Evolutionary conservation across 345 rosid genomes (phyloP).

Genomic region (Boechera divaricarpa): DNA sequence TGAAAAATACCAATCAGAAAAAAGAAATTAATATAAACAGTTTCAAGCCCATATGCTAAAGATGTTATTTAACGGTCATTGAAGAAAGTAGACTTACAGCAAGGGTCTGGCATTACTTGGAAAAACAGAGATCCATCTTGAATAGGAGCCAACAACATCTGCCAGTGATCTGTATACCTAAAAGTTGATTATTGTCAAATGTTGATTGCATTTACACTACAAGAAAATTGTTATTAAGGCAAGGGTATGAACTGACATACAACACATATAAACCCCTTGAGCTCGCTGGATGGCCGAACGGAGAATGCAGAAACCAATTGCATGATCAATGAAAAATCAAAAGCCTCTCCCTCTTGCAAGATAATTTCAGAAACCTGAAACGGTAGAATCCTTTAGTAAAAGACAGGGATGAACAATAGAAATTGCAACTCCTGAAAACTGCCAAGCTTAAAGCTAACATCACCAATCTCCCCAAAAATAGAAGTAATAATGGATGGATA

Average conservation of each 20-base stretch:
- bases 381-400: conserved; percentile 21
- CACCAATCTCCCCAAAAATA: conserved; percentile 4
- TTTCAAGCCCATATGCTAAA: background rate
- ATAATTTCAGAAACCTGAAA: conserved; percentile 89
- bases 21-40: background rate
- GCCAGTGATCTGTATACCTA: conserved; percentile 95
- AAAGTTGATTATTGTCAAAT: conserved; percentile 44
- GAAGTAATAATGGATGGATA: conserved; percentile 4
- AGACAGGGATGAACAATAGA: conserved; percentile 11
- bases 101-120: conserved; percentile 69
- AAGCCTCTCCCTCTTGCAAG: conserved; percentile 66
- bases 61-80: background rate
- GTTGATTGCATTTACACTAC: conserved; percentile 36
- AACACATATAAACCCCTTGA: conserved; percentile 78
- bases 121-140: conserved; percentile 80
- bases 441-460: conserved; percentile 16
- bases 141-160: conserved; percentile 91
- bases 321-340: conserved; percentile 80
- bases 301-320: conserved; percentile 79
- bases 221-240: conserved; percentile 17
- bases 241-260: conserved; percentile 59
- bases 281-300: conserved; percentile 58
- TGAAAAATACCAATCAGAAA: conserved; percentile 11
- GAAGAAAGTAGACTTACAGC: conserved; percentile 63
- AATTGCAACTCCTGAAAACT: conserved; percentile 17